Evolutionary conservation across 1,284 basidiomycete species (phyloP).

Genomic region (Hemileia vastatrix): DNA sequence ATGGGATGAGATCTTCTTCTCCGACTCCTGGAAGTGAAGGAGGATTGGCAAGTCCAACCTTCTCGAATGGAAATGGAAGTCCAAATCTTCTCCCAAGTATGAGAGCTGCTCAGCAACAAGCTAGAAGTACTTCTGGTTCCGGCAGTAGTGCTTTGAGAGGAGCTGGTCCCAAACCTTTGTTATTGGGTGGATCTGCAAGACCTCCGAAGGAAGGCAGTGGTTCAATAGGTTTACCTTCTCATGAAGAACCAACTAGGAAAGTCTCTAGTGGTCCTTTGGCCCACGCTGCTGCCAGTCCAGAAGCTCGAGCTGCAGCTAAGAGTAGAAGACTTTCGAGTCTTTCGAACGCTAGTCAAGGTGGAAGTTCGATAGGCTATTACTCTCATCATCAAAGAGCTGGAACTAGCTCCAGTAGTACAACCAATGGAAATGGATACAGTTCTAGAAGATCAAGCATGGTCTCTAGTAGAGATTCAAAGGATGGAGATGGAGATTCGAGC

Average conservation of each 20-base stretch:
- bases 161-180: constrained; percentile 32
- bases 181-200: constrained; percentile 29
- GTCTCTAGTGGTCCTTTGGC: constrained; percentile 35
- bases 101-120: constrained; percentile 26
- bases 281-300: background rate
- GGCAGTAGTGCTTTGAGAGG: constrained; percentile 11
- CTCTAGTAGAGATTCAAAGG: background rate
- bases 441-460: background rate
- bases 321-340: background rate
- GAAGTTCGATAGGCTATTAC: background rate
- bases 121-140: constrained; percentile 28
- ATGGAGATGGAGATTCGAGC: background rate
- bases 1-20: background rate
- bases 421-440: background rate
- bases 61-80: constrained; percentile 26
- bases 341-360: background rate
- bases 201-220: constrained; percentile 32
- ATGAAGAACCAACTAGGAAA: constrained; percentile 32
- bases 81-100: constrained; percentile 29
- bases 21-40: background rate
- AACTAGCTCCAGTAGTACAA: background rate
- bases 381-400: background rate
- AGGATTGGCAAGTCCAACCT: constrained; percentile 23
- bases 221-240: constrained; percentile 12
- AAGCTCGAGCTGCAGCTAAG: background rate